A percentile compares a stretch with the other conserved stretches of the same genome.
phyloP scores from a whole-genome alignment of 1,284 basidiomycete species.

The Heterobasidion occidentale region DNA sequence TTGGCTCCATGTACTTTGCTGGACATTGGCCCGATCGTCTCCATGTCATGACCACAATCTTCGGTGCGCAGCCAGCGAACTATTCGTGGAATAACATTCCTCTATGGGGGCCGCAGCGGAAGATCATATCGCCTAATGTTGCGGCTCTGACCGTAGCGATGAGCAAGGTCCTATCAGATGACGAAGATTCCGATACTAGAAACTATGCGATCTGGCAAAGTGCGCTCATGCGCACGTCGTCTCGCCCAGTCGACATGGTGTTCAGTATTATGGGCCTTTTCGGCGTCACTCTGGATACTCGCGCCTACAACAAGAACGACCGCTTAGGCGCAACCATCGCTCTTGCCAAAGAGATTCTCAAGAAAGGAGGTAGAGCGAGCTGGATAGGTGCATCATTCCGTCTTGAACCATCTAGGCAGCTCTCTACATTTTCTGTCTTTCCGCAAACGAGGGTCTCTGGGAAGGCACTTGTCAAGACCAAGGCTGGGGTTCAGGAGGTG shows the following conservation, averaged over 20 bases:
- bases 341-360: constrained; percentile 14
- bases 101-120: neutral
- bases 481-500: neutral
- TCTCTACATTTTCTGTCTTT: constrained; percentile 18
- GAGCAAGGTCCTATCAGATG: neutral
- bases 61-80: neutral
- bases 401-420: constrained; percentile 5
- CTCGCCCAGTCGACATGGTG: constrained; percentile 20
- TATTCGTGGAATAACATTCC: neutral
- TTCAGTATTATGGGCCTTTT: constrained; percentile 22
- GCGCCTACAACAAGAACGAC: constrained; percentile 13
- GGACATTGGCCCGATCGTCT: neutral
- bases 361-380: constrained; percentile 13
- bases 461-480: neutral
- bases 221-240: constrained; percentile 17
- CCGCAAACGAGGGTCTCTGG: constrained; percentile 14
- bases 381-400: constrained; percentile 13
- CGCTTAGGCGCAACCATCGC: constrained; percentile 16
- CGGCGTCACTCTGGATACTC: constrained; percentile 15
- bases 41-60: neutral
- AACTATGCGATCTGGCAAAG: constrained; percentile 13
- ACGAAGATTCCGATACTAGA: neutral
- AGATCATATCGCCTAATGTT: neutral
- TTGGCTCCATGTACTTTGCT: neutral
- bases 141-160: neutral